Evolutionary conservation across 225 moss, liverwort and hornwort species (phyloP).

Genomic region (Climacium dendroides): DNA sequence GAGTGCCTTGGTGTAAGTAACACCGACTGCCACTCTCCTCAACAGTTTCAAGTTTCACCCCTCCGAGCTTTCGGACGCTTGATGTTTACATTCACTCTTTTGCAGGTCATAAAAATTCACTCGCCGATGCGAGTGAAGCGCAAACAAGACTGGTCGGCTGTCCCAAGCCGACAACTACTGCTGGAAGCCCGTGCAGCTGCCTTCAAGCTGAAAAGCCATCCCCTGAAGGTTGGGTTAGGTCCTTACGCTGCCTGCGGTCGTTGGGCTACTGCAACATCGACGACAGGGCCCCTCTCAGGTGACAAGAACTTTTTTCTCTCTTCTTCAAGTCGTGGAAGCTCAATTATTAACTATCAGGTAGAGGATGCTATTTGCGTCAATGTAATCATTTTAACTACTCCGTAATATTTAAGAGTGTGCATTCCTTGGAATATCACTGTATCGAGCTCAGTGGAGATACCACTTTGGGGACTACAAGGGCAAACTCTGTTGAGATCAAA

Average conservation of each 20-base stretch:
- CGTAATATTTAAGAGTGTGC: not conserved
- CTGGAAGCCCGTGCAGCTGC: conserved; percentile 7
- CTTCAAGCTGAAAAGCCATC: not conserved
- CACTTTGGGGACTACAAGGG: no score
- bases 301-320: not conserved
- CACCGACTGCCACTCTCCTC: not conserved
- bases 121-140: conserved; percentile 28
- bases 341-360: not conserved
- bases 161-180: not conserved
- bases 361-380: not conserved
- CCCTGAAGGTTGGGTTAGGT: not conserved
- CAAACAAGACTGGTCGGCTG: not conserved
- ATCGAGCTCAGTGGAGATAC: not conserved
- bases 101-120: conserved; percentile 23
- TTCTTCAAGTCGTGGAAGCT: not conserved
- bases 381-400: no score
- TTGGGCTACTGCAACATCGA: conserved; percentile 9
- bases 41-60: not conserved
- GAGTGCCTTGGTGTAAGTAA: conserved; percentile 47
- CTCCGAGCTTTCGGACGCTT: not conserved
- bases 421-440: not conserved
- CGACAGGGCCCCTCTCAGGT: conserved; percentile 8
- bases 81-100: not conserved
- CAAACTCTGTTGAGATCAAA: not conserved
- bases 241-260: conserved; percentile 13